These are phyloP conservation scores for Pythium myriotylum DNA, from an alignment of 352 stramenopile species.

Conservation along the genomic window DNA sequence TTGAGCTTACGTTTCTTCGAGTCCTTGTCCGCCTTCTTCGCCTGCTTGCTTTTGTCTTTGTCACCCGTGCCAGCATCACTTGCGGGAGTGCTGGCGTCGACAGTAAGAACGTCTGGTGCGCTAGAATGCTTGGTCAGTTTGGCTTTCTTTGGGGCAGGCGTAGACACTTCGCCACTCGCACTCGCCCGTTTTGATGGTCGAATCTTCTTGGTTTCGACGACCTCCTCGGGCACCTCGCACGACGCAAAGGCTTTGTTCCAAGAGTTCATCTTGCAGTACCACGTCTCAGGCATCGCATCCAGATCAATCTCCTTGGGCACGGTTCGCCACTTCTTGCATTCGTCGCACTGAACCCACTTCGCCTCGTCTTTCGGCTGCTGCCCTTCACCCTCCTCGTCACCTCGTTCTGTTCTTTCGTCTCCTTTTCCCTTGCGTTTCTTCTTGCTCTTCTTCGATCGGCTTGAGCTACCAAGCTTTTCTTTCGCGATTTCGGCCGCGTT, in stretches of 20 bases:
- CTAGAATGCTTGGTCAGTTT: slow-evolving; percentile 24
- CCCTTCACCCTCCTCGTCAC: slow-evolving; percentile 28
- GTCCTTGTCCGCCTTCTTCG: slow-evolving; percentile 65
- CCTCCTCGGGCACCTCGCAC: slow-evolving; percentile 91
- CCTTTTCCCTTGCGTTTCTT: slow-evolving; percentile 32
- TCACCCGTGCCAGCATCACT: not conserved
- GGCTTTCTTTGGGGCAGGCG: slow-evolving; percentile 16
- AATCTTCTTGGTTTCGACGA: slow-evolving; percentile 41
- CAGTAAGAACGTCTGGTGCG: not conserved
- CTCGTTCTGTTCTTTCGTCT: slow-evolving; percentile 23
- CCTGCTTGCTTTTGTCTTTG: slow-evolving; percentile 16
- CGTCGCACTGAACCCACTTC: slow-evolving; percentile 96
- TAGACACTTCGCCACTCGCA: slow-evolving; percentile 1
- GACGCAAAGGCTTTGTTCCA: slow-evolving; percentile 88
- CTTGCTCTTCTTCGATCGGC: slow-evolving; percentile 28
- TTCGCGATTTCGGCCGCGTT: not conserved
- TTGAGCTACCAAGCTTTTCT: slow-evolving; percentile 17
- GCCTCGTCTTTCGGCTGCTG: slow-evolving; percentile 54
- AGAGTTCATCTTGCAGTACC: slow-evolving; percentile 96
- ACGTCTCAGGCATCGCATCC: slow-evolving; percentile 92
- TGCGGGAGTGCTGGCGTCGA: not conserved
- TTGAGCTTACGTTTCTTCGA: slow-evolving; percentile 82
- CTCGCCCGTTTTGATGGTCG: slow-evolving; percentile 8
- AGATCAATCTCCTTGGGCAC: slow-evolving; percentile 89
- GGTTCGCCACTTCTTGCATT: slow-evolving; percentile 95